Evolutionary conservation across 1,139 yeast species (phyloP).

Genomic region (Blastobotrys persicus): DNA sequence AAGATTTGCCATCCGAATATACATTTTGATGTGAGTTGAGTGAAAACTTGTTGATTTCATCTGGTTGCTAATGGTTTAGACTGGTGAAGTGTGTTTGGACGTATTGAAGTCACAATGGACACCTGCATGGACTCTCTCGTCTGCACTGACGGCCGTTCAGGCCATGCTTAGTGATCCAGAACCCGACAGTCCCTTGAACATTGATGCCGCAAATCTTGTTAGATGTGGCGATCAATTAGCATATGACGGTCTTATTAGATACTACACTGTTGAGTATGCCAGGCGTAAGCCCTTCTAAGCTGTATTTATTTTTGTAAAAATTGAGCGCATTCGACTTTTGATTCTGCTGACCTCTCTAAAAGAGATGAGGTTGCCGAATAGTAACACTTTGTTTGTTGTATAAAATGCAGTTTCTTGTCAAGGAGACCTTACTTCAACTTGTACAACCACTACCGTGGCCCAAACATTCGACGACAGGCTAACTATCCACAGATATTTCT

Average conservation of each 20-base stretch:
- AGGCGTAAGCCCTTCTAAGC: slow-evolving; percentile 7
- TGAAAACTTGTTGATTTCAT: neutral
- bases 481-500: too few species aligned
- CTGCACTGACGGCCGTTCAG: slow-evolving; percentile 69
- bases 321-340: neutral
- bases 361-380: too few species aligned
- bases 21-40: slow-evolving; percentile 43
- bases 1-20: slow-evolving; percentile 77
- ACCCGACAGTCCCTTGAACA: slow-evolving; percentile 80
- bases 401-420: too few species aligned
- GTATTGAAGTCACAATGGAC: slow-evolving; percentile 72
- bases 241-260: slow-evolving; percentile 61
- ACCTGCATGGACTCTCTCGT: slow-evolving; percentile 81
- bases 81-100: slow-evolving; percentile 86
- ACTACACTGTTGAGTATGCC: slow-evolving; percentile 49
- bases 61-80: slow-evolving; percentile 27
- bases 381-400: too few species aligned
- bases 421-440: too few species aligned
- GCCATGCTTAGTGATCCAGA: slow-evolving; percentile 73
- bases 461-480: too few species aligned
- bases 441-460: too few species aligned
- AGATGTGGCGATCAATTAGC: slow-evolving; percentile 56
- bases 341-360: too few species aligned
- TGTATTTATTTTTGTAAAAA: neutral
- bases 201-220: slow-evolving; percentile 78